These are phyloP conservation scores for Pseudotsuga menziesii DNA, from an alignment of 75 land plant species.

Conservation along the genomic window DNA sequence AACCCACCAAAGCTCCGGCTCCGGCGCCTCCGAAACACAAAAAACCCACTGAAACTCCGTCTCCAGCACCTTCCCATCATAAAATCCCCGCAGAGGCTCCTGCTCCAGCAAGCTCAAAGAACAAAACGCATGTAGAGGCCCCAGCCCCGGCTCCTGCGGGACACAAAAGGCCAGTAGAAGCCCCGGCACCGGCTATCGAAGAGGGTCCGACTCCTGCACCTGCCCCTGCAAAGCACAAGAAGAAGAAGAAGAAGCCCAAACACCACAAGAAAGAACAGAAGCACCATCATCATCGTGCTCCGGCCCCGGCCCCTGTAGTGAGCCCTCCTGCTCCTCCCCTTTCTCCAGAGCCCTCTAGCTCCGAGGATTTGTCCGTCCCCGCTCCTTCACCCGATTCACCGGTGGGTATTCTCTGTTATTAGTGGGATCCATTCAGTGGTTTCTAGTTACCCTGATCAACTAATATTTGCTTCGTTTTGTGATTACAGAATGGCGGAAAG, in stretches of 20 bases:
- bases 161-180: background rate
- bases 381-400: constrained; percentile 1
- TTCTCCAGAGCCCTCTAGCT: background rate
- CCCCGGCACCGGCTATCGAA: background rate
- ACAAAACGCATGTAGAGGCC: background rate
- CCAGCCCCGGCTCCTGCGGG: background rate
- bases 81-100: background rate
- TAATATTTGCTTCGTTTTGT: background rate
- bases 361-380: background rate
- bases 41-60: background rate
- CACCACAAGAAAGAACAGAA: background rate
- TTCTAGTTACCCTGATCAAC: background rate
- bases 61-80: background rate
- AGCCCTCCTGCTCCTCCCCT: constrained; percentile 4
- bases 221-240: background rate
- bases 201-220: background rate
- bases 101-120: background rate
- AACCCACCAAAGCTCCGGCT: background rate
- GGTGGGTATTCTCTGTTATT: background rate
- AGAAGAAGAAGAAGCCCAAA: constrained; percentile 4
- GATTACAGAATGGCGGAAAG: background rate
- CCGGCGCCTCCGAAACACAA: background rate
- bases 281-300: constrained; percentile 1
- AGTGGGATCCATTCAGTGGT: background rate
- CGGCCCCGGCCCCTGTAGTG: background rate